Base-by-base conservation (phyloP, 2,329 filamentous ascomycete genomes). In the Epichloe typhina region DNA sequence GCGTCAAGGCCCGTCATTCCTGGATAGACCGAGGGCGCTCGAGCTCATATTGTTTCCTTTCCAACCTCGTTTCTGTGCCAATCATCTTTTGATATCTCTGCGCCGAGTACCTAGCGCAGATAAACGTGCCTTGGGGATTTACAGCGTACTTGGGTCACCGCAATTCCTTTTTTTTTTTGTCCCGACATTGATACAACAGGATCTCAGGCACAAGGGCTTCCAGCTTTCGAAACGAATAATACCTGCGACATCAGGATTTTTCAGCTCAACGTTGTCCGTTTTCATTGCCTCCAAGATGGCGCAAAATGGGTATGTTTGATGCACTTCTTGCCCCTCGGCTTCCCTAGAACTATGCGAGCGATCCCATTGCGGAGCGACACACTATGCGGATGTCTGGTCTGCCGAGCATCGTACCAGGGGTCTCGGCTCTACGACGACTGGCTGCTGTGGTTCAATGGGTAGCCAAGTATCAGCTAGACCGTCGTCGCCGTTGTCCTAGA, bases 281-380 rank as follows among this genome's bases (percentile, higher is more conserved):
- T 45, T 40, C 45, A 37, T 50, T 45, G 48, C 49, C 57, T 58
- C 51, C 53, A 59, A 55, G 43, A 66, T 66, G 64, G 63, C 64
- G 55, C 64, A 66, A 57, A 64, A 66, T 50, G 61, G 64, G 56
- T 58, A 58, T 42, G 56, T 57, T 36, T 12, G 19, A 37, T 36
- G 31, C 47, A 23, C 13, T 49, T 26, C 13, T 49, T 21, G 38
- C 15, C 19, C 23, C 6, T 36, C 36, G 4, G 12, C 17, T 11
- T 19, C n/a, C 8, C n/a, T 15, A 3, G 23, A 39, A 4, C 12
- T 21, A 33, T 15, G 5, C 15, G 8, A 21, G n/a, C 11, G 21
- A 44, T 19, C 33, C 26, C n/a, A 19, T 31, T 31, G 19, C 35
- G 19, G 5, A 33, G 47, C 7, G 40, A 26, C 39, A 37, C 9